Evolutionary conservation across 2,329 filamentous ascomycete genomes (phyloP).

Genomic region (Geosmithia putterillii): DNA sequence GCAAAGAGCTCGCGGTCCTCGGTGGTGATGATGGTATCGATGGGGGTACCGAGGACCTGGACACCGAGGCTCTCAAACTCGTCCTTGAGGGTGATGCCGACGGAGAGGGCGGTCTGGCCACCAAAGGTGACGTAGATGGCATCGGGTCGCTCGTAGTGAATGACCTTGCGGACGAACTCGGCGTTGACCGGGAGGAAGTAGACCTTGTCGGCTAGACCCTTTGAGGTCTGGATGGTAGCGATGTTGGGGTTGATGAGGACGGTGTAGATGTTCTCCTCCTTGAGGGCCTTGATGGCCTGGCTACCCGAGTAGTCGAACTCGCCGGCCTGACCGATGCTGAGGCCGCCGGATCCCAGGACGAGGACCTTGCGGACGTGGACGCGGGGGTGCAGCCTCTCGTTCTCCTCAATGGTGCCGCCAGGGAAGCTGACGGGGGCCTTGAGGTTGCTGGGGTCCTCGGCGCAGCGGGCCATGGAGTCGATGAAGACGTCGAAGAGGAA

Average conservation of each 20-base stretch:
- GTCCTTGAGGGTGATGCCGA: constrained; percentile 95
- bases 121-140: constrained; percentile 97
- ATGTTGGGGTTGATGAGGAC: constrained; percentile 99
- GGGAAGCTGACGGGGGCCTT: constrained; percentile 72
- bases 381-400: constrained; percentile 60
- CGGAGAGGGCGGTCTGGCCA: constrained; percentile 91
- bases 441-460: constrained; percentile 55
- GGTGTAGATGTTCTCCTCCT: constrained; percentile 96
- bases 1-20: constrained; percentile 97
- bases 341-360: constrained; percentile 83
- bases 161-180: constrained; percentile 96
- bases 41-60: constrained; percentile 88
- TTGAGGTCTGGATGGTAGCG: constrained; percentile 96
- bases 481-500: constrained; percentile 97
- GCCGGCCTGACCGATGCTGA: constrained; percentile 94
- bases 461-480: constrained; percentile 62
- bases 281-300: constrained; percentile 96
- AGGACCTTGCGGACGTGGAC: constrained; percentile 90
- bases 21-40: constrained; percentile 96
- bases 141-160: constrained; percentile 86
- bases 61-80: constrained; percentile 90
- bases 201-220: constrained; percentile 94
- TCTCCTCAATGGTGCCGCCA: constrained; percentile 70
- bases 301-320: constrained; percentile 98
- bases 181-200: constrained; percentile 97